phyloP scores from a whole-genome alignment of 106 monocot species.

The Dendrobium nobile region DNA sequence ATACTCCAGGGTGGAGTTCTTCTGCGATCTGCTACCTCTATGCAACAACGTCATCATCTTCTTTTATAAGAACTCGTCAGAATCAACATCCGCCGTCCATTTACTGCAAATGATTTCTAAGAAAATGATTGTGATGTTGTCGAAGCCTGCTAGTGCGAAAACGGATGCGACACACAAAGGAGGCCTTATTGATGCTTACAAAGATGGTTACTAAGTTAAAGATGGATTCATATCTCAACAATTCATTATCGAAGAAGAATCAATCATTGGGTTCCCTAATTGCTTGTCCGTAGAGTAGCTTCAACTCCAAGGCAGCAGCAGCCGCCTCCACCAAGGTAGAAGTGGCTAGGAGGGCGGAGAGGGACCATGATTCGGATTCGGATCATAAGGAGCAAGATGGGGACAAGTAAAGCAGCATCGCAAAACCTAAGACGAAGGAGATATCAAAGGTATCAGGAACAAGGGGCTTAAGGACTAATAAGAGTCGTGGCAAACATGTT shows the following conservation, averaged over 20 bases:
- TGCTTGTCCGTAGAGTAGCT: constrained; percentile 11
- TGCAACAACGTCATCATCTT: constrained; percentile 77
- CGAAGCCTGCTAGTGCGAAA: not conserved
- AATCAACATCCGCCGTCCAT: constrained; percentile 37
- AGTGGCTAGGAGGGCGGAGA: constrained; percentile 3
- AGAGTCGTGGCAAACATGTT: not conserved
- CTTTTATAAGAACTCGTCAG: constrained; percentile 42
- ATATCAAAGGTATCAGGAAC: not conserved
- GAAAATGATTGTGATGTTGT: constrained; percentile 3
- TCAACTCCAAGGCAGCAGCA: constrained; percentile 5
- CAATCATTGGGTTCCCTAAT: constrained; percentile 2
- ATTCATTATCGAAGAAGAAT: not conserved
- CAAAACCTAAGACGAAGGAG: constrained; percentile 12
- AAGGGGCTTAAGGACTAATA: constrained; percentile 10
- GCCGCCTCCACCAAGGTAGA: not conserved
- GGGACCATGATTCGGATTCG: not conserved
- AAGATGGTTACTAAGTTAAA: not conserved
- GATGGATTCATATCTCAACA: not conserved
- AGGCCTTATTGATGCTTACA: not conserved
- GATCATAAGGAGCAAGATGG: not conserved
- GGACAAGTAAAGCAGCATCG: not conserved
- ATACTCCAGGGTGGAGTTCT: constrained; percentile 34
- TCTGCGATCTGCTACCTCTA: constrained; percentile 76
- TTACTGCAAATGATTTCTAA: constrained; percentile 36
- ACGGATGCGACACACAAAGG: not conserved